These are phyloP conservation scores for Fraxinus albicans DNA, from an alignment of 305 asterid genomes.

Conservation along the genomic window DNA sequence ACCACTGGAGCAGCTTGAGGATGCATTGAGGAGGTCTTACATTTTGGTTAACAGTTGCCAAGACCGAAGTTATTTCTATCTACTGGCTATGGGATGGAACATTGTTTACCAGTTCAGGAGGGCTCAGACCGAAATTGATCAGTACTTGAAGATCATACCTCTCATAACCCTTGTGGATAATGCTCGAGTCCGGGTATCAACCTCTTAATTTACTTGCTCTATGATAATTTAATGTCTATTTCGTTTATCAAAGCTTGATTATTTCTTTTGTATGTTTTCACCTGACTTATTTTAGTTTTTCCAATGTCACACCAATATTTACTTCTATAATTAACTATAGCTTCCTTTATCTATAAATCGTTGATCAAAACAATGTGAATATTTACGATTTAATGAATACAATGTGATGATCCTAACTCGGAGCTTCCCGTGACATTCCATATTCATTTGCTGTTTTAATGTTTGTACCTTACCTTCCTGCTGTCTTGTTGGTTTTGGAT, in stretches of 20 bases:
- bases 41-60: constrained; percentile 80
- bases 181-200: constrained; percentile 82
- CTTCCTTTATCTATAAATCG: not conserved
- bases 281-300: not conserved
- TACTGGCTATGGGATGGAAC: constrained; percentile 96
- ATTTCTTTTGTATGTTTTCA: not conserved
- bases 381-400: not conserved
- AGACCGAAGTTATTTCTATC: constrained; percentile 75
- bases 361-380: not conserved
- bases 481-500: not conserved
- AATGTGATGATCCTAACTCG: not conserved
- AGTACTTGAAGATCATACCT: constrained; percentile 79
- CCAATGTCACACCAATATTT: not conserved
- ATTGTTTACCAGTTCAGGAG: constrained; percentile 85
- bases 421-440: not conserved
- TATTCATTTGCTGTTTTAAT: constrained; percentile 6
- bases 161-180: constrained; percentile 84
- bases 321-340: not conserved
- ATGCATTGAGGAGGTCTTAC: constrained; percentile 75
- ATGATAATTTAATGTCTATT: constrained; percentile 3
- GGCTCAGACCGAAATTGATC: constrained; percentile 85
- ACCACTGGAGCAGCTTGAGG: constrained; percentile 83
- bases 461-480: not conserved
- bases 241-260: not conserved
- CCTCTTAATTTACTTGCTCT: constrained; percentile 4